Percentiles rank a stretch among this genome's conserved stretches.
Conservation (phyloP, 306 rosid genomes). For the Rosa rugosa region DNA sequence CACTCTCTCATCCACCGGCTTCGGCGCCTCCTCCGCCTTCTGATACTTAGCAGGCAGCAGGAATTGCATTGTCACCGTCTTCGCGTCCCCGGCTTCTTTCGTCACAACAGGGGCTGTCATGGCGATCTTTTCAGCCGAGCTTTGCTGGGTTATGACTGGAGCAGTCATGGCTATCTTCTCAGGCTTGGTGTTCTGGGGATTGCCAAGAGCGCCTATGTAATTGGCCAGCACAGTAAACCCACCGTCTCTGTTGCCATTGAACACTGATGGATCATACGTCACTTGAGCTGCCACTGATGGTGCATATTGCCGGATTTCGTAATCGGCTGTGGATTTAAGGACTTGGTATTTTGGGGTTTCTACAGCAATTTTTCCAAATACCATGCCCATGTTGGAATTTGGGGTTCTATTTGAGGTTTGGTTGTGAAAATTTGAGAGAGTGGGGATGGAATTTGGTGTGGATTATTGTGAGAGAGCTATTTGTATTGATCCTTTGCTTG, state of each 20-base stretch:
- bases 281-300: conserved; percentile 71
- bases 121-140: conserved; percentile 47
- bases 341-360: conserved; percentile 62
- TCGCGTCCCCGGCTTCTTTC: conserved; percentile 29
- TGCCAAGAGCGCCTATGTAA: conserved; percentile 79
- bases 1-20: conserved; percentile 79
- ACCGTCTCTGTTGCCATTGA: conserved; percentile 79
- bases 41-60: conserved; percentile 54
- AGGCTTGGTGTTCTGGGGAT: conserved; percentile 66
- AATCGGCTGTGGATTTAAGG: conserved; percentile 47
- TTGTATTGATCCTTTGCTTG: neutral
- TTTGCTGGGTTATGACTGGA: conserved; percentile 63
- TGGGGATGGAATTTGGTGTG: neutral
- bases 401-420: neutral
- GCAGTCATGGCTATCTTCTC: conserved; percentile 87
- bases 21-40: conserved; percentile 79
- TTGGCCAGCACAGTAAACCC: conserved; percentile 69
- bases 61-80: conserved; percentile 71
- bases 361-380: conserved; percentile 66
- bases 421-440: neutral
- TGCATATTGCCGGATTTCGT: conserved; percentile 68
- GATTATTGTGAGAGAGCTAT: neutral
- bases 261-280: conserved; percentile 68
- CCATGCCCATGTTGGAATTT: conserved; percentile 59
- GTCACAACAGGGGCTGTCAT: conserved; percentile 89